phyloP scores from a whole-genome alignment of 805 yeast genomes.

The Suhomyces pyralidae region DNA sequence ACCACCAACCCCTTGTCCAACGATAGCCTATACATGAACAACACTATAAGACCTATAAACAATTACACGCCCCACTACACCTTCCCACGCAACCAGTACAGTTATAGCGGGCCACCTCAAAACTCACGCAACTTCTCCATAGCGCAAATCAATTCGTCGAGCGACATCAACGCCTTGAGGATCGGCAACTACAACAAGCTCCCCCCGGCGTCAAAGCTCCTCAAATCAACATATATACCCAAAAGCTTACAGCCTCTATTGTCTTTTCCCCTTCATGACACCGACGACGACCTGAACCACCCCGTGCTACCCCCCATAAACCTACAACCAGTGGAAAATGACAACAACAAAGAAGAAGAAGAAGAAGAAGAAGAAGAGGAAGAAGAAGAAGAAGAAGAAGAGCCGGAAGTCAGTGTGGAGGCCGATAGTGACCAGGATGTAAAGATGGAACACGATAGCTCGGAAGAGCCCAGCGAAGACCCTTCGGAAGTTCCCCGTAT shows the following conservation, averaged over 20 bases:
- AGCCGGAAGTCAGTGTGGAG: conserved; percentile 7
- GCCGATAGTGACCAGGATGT: neutral
- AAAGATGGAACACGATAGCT: conserved; percentile 3
- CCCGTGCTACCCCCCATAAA: neutral
- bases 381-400: neutral
- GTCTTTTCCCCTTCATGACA: conserved; percentile 10
- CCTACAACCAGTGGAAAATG: too few relatives aligned
- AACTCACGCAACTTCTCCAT: neutral
- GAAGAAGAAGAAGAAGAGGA: too few relatives aligned
- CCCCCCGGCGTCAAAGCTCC: conserved; percentile 5
- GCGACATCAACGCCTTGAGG: neutral
- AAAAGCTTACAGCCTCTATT: conserved; percentile 14
- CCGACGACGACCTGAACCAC: neutral
- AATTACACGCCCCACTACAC: neutral
- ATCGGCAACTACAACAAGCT: neutral
- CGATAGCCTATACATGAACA: neutral
- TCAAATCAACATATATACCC: conserved; percentile 10
- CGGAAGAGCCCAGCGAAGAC: conserved; percentile 9
- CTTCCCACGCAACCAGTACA: neutral
- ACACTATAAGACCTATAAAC: neutral
- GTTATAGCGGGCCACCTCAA: neutral
- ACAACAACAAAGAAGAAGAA: too few relatives aligned
- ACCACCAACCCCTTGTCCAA: neutral
- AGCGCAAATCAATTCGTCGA: conserved; percentile 2
- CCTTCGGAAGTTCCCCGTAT: conserved; percentile 18